Evolutionary conservation across 192 early-diverging fungal species (phyloP), one percentile per base, ranked within the genome.

Genomic region (Chytriomyces hyalinus): DNA sequence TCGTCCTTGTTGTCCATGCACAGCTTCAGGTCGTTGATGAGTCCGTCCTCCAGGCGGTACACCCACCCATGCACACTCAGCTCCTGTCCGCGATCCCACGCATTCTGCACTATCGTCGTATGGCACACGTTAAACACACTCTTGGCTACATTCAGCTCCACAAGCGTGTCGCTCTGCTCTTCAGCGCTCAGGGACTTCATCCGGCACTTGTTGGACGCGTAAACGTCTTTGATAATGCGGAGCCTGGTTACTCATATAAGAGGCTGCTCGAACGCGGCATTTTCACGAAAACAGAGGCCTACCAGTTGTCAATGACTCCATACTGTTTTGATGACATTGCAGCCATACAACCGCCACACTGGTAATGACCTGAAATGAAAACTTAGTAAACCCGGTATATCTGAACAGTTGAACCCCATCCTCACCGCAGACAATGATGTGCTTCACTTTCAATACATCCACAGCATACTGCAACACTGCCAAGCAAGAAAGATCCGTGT

Each of bases 401-500:
- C 62, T 28, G 62, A 20, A 64, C n/a, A 46, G 24, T 36, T 28
- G 61, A 36, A 8, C 46, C 62, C 59, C 59, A 67, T 10, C 8
- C 81, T 57, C 84, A 80, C 95, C 96, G 69, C 94, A 96, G 9
- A 99, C 92, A 69, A 99, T 87, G 72, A 99, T 86, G 77, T 99
- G 94, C 78, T 96, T 90, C 69, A 99, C 95, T 79, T 93, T 92
- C 69, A 99, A 90, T 49, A 92, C 88, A 62, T 95, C 91, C 65
- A 99, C 95, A 24, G 96, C 94, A 71, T 95, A 99, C 83, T 98
- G 93, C 60, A 99, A 87, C 49, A 97, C 96, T 6, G 92, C 93
- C 6, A 94, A 86, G 48, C 84, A 85, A 76, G 89, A 95, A 76
- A 95, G 78, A 81, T 99, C 97, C 36, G 91, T 87, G 81, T 91